Percentiles rank a stretch among this genome's conserved stretches.
Evolutionary conservation across 208 protist genomes (phyloP).

Genomic region (Trypanosoma vivax): DNA sequence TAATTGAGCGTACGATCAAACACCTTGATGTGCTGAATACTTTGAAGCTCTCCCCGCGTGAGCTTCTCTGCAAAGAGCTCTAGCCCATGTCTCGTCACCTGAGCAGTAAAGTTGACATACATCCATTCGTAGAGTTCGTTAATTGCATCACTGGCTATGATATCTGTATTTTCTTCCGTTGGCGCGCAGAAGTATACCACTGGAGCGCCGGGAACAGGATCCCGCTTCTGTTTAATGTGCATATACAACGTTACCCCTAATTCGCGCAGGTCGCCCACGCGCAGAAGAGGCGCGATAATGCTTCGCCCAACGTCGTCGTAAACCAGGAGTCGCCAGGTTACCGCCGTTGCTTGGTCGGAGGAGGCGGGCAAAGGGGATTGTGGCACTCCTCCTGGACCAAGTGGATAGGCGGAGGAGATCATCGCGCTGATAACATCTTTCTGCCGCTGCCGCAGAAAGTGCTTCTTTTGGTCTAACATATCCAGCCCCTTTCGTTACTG

Average conservation of each 20-base stretch:
- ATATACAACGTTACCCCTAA: conserved; percentile 87
- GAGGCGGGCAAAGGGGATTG: conserved; percentile 3
- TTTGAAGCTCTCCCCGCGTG: conserved; percentile 33
- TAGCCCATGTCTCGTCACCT: conserved; percentile 54
- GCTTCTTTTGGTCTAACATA: conserved; percentile 26
- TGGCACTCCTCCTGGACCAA: conserved; percentile 37
- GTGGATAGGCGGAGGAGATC: conserved; percentile 59
- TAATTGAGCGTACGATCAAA: conserved; percentile 85
- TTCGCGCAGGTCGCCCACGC: conserved; percentile 78
- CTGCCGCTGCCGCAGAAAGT: conserved; percentile 63
- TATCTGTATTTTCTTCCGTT: conserved; percentile 75
- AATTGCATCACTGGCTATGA: conserved; percentile 71
- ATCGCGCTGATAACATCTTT: conserved; percentile 61
- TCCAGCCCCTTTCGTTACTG: neutral
- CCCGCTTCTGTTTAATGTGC: conserved; percentile 75
- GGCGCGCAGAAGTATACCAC: conserved; percentile 87
- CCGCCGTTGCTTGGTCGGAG: conserved; percentile 18
- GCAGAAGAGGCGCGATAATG: conserved; percentile 85
- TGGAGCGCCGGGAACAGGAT: conserved; percentile 81
- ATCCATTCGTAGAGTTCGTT: conserved; percentile 79
- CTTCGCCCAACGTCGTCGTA: conserved; percentile 84
- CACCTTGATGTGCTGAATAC: conserved; percentile 73
- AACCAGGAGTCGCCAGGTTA: conserved; percentile 82
- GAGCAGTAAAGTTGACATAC: conserved; percentile 86
- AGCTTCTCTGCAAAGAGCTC: conserved; percentile 70